phyloP scores from a whole-genome alignment of 768 basidiomycete species.

The Tylopilus subfusipes region DNA sequence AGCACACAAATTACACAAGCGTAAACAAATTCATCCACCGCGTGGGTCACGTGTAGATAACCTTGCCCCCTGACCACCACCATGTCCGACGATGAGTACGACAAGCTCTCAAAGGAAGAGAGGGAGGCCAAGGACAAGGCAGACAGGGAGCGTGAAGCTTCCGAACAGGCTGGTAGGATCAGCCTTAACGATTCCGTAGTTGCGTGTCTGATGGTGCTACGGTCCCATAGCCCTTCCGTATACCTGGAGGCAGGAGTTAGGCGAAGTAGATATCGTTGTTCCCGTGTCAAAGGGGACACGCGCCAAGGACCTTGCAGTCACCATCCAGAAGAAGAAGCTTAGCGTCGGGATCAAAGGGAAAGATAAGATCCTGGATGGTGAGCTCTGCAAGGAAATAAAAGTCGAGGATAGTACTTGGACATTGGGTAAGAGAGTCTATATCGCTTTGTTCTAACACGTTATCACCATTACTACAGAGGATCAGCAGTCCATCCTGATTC shows the following conservation, averaged over 20 bases:
- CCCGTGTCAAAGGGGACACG: slow-evolving; percentile 88
- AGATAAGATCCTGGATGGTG: slow-evolving; percentile 83
- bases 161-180: slow-evolving; percentile 79
- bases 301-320: slow-evolving; percentile 67
- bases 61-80: slow-evolving; percentile 25
- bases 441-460: neutral
- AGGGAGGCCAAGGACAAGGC: slow-evolving; percentile 67
- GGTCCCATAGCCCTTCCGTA: slow-evolving; percentile 73
- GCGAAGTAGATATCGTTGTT: slow-evolving; percentile 78
- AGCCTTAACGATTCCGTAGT: slow-evolving; percentile 12
- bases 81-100: slow-evolving; percentile 55
- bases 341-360: slow-evolving; percentile 82
- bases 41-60: slow-evolving; percentile 27
- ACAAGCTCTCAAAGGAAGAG: slow-evolving; percentile 74
- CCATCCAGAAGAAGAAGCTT: slow-evolving; percentile 78
- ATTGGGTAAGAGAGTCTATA: slow-evolving; percentile 55
- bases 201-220: slow-evolving; percentile 19
- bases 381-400: slow-evolving; percentile 90
- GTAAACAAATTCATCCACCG: slow-evolving; percentile 24
- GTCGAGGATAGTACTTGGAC: slow-evolving; percentile 98
- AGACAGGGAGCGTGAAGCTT: slow-evolving; percentile 63
- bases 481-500: slow-evolving; percentile 64
- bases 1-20: slow-evolving; percentile 28
- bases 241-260: slow-evolving; percentile 85
- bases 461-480: slow-evolving; percentile 57